These are phyloP conservation scores for Cladosporium sp. DNA, from an alignment of 2,329 filamentous ascomycete genomes.

Conservation along the genomic window DNA sequence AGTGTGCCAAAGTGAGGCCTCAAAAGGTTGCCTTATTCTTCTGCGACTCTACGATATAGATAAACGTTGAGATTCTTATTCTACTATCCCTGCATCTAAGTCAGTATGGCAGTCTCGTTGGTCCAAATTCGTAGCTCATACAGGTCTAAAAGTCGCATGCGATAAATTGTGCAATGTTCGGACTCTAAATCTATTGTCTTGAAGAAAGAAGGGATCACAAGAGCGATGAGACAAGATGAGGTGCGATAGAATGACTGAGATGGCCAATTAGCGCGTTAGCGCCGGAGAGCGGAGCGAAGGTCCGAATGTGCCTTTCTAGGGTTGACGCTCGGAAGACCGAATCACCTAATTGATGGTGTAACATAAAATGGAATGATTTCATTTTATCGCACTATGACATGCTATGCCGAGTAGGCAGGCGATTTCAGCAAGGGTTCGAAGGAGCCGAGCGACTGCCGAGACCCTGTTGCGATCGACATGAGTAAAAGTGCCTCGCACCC, in stretches of 20 bases:
- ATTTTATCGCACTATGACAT: background rate
- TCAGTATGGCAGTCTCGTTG: background rate
- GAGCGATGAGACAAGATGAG: conserved; percentile 5
- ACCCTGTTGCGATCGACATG: background rate
- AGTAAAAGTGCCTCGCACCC: background rate
- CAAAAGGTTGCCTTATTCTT: background rate
- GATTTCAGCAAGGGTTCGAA: background rate
- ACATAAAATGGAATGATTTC: background rate
- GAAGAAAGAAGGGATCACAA: background rate
- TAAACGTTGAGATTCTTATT: background rate
- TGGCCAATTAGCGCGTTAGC: background rate
- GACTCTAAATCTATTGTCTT: background rate
- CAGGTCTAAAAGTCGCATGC: background rate
- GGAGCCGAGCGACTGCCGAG: background rate
- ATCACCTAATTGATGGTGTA: background rate
- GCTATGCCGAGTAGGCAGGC: background rate
- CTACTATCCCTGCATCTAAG: background rate
- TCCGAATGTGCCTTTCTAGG: background rate
- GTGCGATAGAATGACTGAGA: conserved; percentile 8
- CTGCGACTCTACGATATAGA: background rate
- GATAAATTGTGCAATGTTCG: background rate
- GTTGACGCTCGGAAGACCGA: background rate
- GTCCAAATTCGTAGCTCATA: background rate
- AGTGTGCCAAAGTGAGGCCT: background rate
- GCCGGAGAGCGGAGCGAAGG: background rate